Evolutionary conservation across 768 basidiomycete genomes (phyloP), one percentile per base, ranked within the genome.

Genomic region (Calocera viscosa): DNA sequence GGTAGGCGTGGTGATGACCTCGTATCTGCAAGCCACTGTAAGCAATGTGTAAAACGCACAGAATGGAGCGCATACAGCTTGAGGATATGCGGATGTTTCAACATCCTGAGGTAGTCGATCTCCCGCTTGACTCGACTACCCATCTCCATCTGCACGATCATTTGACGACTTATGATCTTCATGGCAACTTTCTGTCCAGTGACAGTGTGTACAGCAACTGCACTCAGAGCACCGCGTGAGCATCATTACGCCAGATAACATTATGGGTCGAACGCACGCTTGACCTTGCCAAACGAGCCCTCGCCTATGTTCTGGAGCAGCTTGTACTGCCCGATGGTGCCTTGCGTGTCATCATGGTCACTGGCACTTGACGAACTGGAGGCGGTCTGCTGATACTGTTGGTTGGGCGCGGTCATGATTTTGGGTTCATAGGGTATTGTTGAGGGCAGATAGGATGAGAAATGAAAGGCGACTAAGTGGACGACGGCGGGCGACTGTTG

Each of bases 221-320:
- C 19, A 24, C 17, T n/a, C 19, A n/a, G 10, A 65, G 35, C 49
- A 41, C 33, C 49, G n/a, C 26, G 47, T 63, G 40, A 30, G 53
- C 30, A 60, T 22, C 32, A 8, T 24, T 65, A n/a, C 39, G 49
- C 19, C 53, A 24, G 24, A 30, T 19, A 63, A 14, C 19, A 16
- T 34, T 38, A 32, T 33, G 35, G 33, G 2, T 26, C 19, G 24
- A 26, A 85, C 92, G 76, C 77, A 96, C 95, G 91, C 82, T 97
- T 98, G 75, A 99, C 96, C 78, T 96, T 97, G 66, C 95, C 96
- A 79, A 98, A 99, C 12, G 92, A 95, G 1, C 96, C 96, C 70
- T 94, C 93, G 22, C 94, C 95, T 68, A 97, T 89, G 70, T 94
- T 93, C 67, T 84, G 78, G 66, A 88, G 83, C 67, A 98, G 85